Base-by-base conservation (phyloP, 768 basidiomycete species). In the Mycena crocata region DNA sequence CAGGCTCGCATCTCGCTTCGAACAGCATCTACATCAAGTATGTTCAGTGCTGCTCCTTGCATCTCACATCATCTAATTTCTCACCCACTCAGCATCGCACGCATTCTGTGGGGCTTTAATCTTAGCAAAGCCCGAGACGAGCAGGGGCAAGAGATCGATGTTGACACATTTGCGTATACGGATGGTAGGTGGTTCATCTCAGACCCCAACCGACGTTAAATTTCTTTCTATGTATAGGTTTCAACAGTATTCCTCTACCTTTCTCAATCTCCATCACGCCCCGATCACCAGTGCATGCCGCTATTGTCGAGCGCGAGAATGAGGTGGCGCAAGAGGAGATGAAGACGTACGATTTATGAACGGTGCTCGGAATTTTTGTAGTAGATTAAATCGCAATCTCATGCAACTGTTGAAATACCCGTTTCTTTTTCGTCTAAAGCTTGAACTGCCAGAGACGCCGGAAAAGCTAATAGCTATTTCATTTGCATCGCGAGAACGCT, bases 151-250 rank as follows among this genome's bases (percentile, higher is more conserved):
- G 69, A 66, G 34, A 64, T 66, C 32, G 64, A 66, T 28, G 69
- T 70, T 32, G 69, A 70, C 48, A 70, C 62, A 13, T 26, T 70
- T n/a, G 69, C 69, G 23, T 70, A 70, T 42, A 70, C 69, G 31
- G 62, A 70, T 49, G 69, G 64, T 66, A 31, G 30, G 40, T 17
- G 13, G 4, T 5, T 15, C 5, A 2, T 19, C 30, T 14, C 23
- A 5, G 4, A 28, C 21, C 15, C n/a, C 17, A 12, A 23, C 28
- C 7, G 19, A 19, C 12, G 5, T 39, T 56, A 14, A 59, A 21
- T 7, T 59, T 35, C 6, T 24, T 26, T 28, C 37, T 12, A 3
- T 13, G n/a, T n/a, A n/a, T 23, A 66, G 65, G 69, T 6, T 70
- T 70, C 54, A 70, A 70, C 57, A 67, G 65, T 23, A 54, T 67